Evolutionary conservation across 2,329 filamentous ascomycete genomes (phyloP).

Genomic region (Camptophora hylomeconis): DNA sequence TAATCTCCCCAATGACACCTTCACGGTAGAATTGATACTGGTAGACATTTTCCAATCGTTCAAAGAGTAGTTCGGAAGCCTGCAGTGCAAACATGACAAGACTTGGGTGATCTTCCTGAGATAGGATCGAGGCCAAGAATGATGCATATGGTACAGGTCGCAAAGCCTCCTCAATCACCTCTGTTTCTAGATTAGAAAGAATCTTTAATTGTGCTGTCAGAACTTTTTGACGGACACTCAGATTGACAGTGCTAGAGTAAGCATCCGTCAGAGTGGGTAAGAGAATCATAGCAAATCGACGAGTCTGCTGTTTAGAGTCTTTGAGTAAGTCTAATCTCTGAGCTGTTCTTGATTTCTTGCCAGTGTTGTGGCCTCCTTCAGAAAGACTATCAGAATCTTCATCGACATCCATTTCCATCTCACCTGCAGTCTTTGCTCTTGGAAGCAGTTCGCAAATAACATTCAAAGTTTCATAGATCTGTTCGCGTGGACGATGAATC

Average conservation of each 20-base stretch:
- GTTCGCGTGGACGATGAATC: constrained; percentile 87
- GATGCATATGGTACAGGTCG: constrained; percentile 88
- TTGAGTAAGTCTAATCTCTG: constrained; percentile 71
- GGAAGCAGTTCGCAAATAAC: constrained; percentile 92
- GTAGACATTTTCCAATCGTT: constrained; percentile 75
- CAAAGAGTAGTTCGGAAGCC: constrained; percentile 75
- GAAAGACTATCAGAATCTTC: constrained; percentile 31
- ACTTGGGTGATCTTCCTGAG: constrained; percentile 82
- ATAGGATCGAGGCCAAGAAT: constrained; percentile 85
- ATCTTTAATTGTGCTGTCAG: constrained; percentile 94
- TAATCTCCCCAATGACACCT: constrained; percentile 84
- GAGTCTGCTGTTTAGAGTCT: constrained; percentile 73
- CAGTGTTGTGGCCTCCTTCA: neutral
- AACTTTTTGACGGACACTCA: constrained; percentile 89
- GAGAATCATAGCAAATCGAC: constrained; percentile 82
- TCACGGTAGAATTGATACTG: constrained; percentile 95
- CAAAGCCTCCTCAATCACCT: constrained; percentile 73
- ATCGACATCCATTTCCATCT: constrained; percentile 21
- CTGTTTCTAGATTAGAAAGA: constrained; percentile 82
- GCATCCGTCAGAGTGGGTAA: constrained; percentile 92
- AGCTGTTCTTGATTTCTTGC: constrained; percentile 37
- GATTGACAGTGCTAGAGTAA: constrained; percentile 93
- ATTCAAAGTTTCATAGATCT: constrained; percentile 93
- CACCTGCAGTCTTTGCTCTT: constrained; percentile 47
- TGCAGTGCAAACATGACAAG: constrained; percentile 79